A percentile compares a stretch with the other conserved stretches of the same genome.
Evolutionary conservation across 805 yeast species (phyloP).

Genomic region (Zygoascus biomembranicola): DNA sequence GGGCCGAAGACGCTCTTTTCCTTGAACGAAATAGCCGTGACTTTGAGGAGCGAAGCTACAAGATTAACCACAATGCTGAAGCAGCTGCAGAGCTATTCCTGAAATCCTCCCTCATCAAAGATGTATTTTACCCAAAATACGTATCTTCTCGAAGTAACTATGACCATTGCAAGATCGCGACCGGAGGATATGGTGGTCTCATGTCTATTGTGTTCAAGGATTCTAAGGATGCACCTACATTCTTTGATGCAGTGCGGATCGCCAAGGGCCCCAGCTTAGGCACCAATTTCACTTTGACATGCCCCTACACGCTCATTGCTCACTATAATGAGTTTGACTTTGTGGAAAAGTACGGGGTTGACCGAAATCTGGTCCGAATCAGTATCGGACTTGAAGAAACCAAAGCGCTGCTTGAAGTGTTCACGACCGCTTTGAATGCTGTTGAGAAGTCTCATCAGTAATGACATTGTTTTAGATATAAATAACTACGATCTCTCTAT

Average conservation of each 20-base stretch:
- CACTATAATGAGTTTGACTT: constrained; percentile 77
- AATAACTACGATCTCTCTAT: background rate
- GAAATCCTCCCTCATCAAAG: constrained; percentile 40
- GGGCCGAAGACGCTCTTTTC: constrained; percentile 92
- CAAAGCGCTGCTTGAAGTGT: constrained; percentile 42
- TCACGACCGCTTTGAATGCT: constrained; percentile 43
- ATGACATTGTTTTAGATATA: background rate
- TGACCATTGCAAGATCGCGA: constrained; percentile 55
- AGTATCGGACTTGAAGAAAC: constrained; percentile 80
- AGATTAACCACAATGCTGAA: constrained; percentile 33
- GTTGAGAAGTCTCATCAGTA: constrained; percentile 3
- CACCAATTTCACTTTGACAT: constrained; percentile 79
- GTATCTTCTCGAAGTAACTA: constrained; percentile 50
- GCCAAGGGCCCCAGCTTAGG: constrained; percentile 91
- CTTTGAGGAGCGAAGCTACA: constrained; percentile 52
- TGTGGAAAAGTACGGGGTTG: constrained; percentile 76
- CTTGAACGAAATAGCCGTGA: constrained; percentile 92
- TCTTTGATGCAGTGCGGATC: constrained; percentile 59
- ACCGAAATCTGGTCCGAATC: constrained; percentile 64
- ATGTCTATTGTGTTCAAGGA: constrained; percentile 64
- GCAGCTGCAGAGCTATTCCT: constrained; percentile 28
- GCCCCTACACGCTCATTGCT: constrained; percentile 84
- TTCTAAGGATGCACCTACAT: constrained; percentile 56
- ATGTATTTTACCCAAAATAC: constrained; percentile 64
- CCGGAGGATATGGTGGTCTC: constrained; percentile 87